These are phyloP conservation scores for Sporobolomyces pararoseus DNA, from an alignment of 768 basidiomycete species.

Conservation along the genomic window DNA sequence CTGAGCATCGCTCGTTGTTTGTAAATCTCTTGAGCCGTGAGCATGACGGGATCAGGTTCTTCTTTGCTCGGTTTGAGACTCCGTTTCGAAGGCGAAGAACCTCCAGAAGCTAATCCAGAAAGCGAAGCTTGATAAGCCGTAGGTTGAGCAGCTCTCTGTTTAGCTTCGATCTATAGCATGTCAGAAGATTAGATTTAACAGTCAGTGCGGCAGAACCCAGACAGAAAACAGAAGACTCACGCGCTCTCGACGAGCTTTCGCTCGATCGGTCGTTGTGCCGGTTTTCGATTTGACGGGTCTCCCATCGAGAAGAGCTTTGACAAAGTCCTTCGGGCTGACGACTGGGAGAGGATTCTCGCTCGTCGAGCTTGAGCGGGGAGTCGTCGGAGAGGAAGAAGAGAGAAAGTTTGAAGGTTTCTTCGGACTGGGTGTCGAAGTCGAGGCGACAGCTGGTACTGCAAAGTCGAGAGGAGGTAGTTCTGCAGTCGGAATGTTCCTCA, in stretches of 20 bases:
- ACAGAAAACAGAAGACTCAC: background rate
- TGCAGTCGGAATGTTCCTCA: constrained; percentile 23
- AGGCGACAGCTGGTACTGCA: constrained; percentile 28
- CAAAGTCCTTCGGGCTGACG: constrained; percentile 25
- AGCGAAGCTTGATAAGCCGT: constrained; percentile 30
- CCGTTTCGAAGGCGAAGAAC: constrained; percentile 30
- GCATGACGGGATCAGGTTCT: background rate
- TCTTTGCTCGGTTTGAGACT: constrained; percentile 27
- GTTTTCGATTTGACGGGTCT: constrained; percentile 16
- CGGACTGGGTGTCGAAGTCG: constrained; percentile 21
- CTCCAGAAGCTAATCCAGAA: constrained; percentile 27
- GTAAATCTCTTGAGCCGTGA: constrained; percentile 18
- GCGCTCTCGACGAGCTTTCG: constrained; percentile 13
- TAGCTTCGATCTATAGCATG: constrained; percentile 36
- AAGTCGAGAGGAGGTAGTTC: constrained; percentile 20
- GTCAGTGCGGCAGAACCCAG: background rate
- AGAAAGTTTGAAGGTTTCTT: background rate
- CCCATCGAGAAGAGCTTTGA: constrained; percentile 21
- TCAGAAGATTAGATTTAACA: background rate
- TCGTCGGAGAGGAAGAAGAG: background rate
- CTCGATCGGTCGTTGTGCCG: constrained; percentile 17
- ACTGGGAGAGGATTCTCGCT: background rate
- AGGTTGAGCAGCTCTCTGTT: constrained; percentile 22
- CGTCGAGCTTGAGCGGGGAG: background rate
- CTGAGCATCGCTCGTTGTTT: constrained; percentile 39